Conservation (phyloP, 495 filamentous ascomycete species). For the Penicillium simplicissimum region DNA sequence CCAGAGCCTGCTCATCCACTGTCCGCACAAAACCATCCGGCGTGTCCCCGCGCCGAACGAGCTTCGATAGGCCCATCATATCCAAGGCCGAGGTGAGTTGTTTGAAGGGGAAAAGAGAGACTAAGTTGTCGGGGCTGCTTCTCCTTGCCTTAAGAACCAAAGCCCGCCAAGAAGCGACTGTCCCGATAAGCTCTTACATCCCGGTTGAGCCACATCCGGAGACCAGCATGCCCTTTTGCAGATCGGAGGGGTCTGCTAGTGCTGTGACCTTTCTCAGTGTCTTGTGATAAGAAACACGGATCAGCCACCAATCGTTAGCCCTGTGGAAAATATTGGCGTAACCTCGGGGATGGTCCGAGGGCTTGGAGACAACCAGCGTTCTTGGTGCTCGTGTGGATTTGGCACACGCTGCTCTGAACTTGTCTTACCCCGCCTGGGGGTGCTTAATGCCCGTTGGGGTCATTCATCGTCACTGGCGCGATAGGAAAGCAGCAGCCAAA, state of each 20-base stretch:
- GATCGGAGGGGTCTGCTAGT: constrained; percentile 14
- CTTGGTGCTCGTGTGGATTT: not conserved
- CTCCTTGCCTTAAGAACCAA: not conserved
- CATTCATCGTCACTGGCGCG: not conserved
- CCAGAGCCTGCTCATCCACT: constrained; percentile 32
- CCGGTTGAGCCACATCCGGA: not conserved
- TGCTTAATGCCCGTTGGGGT: no score
- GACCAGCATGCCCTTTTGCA: not conserved
- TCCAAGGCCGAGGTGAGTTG: not conserved
- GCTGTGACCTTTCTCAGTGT: no score
- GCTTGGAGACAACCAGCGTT: not conserved
- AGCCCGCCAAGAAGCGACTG: not conserved
- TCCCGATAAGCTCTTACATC: constrained; percentile 1
- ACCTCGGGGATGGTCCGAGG: constrained; percentile 11
- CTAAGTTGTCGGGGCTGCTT: not conserved
- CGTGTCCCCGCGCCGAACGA: constrained; percentile 18
- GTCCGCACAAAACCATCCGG: constrained; percentile 20
- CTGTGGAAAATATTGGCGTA: not conserved
- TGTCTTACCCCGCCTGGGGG: constrained; percentile 2
- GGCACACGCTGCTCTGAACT: no score
- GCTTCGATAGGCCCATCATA: constrained; percentile 24
- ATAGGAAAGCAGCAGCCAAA: not conserved
- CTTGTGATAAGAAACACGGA: constrained; percentile 15
- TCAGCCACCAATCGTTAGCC: constrained; percentile 19
- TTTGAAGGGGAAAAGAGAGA: not conserved